Conservation (phyloP, 2,329 filamentous ascomycete genomes). For the Nothophaeocryptopus gaeumannii region DNA sequence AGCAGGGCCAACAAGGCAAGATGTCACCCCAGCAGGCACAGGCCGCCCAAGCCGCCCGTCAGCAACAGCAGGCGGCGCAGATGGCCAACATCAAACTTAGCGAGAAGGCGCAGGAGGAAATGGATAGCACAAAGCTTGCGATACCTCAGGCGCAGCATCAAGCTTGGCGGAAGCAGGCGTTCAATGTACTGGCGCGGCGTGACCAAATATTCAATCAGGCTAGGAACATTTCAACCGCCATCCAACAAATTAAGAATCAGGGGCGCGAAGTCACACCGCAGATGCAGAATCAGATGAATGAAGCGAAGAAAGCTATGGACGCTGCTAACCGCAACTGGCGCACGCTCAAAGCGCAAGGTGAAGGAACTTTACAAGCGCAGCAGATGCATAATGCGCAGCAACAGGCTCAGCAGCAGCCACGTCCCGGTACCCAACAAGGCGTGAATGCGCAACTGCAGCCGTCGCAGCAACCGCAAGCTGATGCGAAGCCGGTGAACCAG, state of each 20-base stretch:
- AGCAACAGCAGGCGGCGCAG: constrained; percentile 5
- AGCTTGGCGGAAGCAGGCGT: constrained; percentile 14
- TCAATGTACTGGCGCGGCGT: constrained; percentile 11
- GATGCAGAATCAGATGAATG: constrained; percentile 11
- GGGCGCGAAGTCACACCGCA: constrained; percentile 14
- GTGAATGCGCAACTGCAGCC: constrained; percentile 21
- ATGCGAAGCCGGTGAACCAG: constrained; percentile 15
- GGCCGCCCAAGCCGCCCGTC: not conserved
- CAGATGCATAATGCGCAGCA: constrained; percentile 19
- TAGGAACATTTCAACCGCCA: constrained; percentile 7
- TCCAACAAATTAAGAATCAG: constrained; percentile 13
- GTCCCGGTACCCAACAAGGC: constrained; percentile 22
- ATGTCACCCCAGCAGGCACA: constrained; percentile 7
- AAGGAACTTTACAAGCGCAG: constrained; percentile 14
- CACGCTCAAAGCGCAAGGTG: constrained; percentile 16
- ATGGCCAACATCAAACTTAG: constrained; percentile 9
- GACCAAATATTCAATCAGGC: constrained; percentile 17
- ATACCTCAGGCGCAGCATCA: constrained; percentile 15
- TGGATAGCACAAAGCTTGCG: constrained; percentile 7
- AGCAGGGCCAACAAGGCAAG: constrained; percentile 15
- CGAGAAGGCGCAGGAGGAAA: constrained; percentile 10
- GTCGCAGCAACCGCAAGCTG: constrained; percentile 20
- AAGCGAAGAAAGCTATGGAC: constrained; percentile 16
- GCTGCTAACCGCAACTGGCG: constrained; percentile 17
- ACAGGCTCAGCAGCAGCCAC: constrained; percentile 19